Conservation (phyloP, 179 eudicot species). For the Sideroxylon spinosum region DNA sequence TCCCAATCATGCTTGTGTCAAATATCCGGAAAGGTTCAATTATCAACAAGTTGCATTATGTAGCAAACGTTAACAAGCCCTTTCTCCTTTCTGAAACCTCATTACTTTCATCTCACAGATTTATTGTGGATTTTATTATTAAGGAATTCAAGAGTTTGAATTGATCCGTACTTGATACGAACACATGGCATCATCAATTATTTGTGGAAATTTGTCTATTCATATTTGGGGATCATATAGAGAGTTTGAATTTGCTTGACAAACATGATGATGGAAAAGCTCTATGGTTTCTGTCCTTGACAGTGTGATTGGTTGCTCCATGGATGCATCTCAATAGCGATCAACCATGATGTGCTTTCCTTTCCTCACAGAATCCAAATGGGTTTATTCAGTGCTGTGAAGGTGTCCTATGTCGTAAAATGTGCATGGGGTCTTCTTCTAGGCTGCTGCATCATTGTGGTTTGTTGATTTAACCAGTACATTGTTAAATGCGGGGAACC, state of each 20-base stretch:
- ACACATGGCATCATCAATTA: neutral
- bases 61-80: neutral
- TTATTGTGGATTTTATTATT: neutral
- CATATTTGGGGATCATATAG: neutral
- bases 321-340: neutral
- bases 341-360: neutral
- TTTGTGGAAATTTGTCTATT: neutral
- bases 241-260: neutral
- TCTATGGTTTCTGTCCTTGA: slow-evolving; percentile 11
- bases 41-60: neutral
- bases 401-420: neutral
- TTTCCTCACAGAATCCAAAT: neutral
- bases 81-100: neutral
- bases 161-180: neutral
- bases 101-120: neutral
- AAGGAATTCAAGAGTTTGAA: neutral
- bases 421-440: slow-evolving; percentile 5
- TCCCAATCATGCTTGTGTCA: slow-evolving; percentile 5
- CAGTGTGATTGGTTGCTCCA: neutral
- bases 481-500: neutral
- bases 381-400: neutral
- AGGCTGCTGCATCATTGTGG: neutral
- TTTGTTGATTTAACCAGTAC: neutral
- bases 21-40: slow-evolving; percentile 1
- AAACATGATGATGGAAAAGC: neutral